Base-by-base conservation (phyloP, 805 yeast species). In the Deakozyma indianensis region DNA sequence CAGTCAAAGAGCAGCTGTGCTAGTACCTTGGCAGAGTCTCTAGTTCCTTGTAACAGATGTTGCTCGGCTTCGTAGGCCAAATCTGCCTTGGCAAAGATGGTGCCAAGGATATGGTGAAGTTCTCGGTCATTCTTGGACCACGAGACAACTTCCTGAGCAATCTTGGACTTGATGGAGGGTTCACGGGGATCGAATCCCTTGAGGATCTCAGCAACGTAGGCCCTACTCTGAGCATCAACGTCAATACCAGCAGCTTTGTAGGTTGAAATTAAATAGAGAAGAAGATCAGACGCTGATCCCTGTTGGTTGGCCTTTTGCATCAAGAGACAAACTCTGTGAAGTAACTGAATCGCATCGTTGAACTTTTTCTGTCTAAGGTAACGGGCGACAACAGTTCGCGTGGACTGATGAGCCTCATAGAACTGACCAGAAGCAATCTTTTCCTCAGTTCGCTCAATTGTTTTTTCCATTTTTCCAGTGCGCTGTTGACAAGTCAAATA, bases 351-450 rank as follows among this genome's bases (percentile, higher is more conserved):
- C 7, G 96, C 95, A 35, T 81, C 80, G 2, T 63, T 66, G 59
- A 73, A 84, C 48, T 80, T 76, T 49, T 77, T 76, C 22, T 78
- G 59, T 51, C 83, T 76, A 40, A 83, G 80, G 57, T 83, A 82
- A 58, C 98, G 71, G 53, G 87, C 87, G 38, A 84, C 83, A 45
- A 90, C 83, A 3, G 97, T 86, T 56, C 96, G 70, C 44, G 92
- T 71, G 0, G 95, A 88, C 62, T 92, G 97, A 60, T 90, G 96
- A 0, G 97, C 97, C 60, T 92, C 98, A 60, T 90, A 90, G 65
- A 72, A 86, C 46, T 87, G 83, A 2, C 84, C 85, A 43, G 72
- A 72, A 43, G 72, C 74, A 51, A 90, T 80, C 55, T 83, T 51
- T 41, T 27, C 45, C 44, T 50, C 43, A 11, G 55, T 52, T 21